Evolutionary conservation across 495 filamentous ascomycete species (phyloP).

Genomic region (Penicillium lagena): DNA sequence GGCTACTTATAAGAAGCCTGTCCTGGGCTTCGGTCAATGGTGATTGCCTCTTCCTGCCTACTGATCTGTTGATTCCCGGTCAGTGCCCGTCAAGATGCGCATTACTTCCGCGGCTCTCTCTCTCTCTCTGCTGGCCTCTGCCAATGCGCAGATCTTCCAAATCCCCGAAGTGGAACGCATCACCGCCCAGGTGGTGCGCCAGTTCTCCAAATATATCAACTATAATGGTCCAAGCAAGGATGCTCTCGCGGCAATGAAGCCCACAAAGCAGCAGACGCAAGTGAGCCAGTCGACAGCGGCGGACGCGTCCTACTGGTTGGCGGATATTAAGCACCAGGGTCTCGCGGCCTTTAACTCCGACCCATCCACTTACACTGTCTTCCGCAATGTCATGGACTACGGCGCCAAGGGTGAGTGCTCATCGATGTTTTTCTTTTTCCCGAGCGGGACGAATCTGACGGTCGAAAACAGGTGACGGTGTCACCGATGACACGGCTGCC

Average conservation of each 20-base stretch:
- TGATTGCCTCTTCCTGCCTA: background rate
- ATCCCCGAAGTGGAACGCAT: slow-evolving; percentile 11
- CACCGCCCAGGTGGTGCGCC: no score
- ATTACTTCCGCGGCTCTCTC: slow-evolving; percentile 5
- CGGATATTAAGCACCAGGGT: slow-evolving; percentile 59
- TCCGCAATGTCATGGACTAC: slow-evolving; percentile 74
- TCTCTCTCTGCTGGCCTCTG: slow-evolving; percentile 12
- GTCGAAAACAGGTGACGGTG: slow-evolving; percentile 42
- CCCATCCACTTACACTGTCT: slow-evolving; percentile 53
- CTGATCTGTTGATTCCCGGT: background rate
- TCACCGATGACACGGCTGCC: slow-evolving; percentile 59
- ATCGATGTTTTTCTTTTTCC: background rate
- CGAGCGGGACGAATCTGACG: no score
- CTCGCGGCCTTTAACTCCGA: slow-evolving; percentile 51
- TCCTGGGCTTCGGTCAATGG: background rate
- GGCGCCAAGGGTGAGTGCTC: slow-evolving; percentile 46
- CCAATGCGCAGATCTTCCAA: slow-evolving; percentile 14
- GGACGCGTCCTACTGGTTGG: slow-evolving; percentile 57
- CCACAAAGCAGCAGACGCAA: background rate
- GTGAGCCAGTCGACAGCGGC: slow-evolving; percentile 6
- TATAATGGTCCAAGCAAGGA: slow-evolving; percentile 6
- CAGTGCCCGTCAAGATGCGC: slow-evolving; percentile 10
- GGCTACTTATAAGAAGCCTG: slow-evolving; percentile 9
- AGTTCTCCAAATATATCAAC: no score
- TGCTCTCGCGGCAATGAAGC: background rate